Conservation (phyloP, 75 land plant species). For the Chamaecyparis obtusa region DNA sequence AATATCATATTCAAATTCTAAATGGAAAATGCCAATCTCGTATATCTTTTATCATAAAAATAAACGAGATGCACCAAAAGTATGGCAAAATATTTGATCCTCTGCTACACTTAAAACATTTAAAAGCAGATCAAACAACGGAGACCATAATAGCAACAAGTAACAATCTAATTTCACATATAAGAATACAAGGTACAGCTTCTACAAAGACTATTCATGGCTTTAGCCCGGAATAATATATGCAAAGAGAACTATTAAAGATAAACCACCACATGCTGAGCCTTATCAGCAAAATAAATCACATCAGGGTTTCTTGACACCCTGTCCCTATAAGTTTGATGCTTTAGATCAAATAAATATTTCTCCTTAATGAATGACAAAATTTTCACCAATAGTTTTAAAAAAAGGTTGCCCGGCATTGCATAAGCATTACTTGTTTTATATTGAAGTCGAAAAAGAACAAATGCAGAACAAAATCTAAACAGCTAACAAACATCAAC, state of each 20-base stretch:
- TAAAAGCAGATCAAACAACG: neutral
- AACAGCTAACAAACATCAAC: neutral
- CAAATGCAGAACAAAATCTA: neutral
- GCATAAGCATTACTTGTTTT: neutral
- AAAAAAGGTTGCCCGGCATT: neutral
- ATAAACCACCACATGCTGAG: neutral
- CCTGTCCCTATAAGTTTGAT: neutral
- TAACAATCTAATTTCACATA: neutral
- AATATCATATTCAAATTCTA: neutral
- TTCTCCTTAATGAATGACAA: neutral
- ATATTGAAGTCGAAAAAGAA: no score
- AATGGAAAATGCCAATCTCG: neutral
- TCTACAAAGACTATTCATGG: neutral
- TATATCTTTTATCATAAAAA: neutral
- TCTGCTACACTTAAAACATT: neutral
- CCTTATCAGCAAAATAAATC: neutral
- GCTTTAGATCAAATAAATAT: neutral
- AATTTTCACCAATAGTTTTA: neutral
- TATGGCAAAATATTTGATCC: neutral
- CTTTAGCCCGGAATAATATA: neutral
- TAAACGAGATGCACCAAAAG: neutral
- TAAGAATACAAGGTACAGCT: neutral
- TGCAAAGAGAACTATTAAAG: neutral
- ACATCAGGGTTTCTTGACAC: neutral
- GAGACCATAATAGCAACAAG: neutral